Evolutionary conservation across 331 rosid species (phyloP), one percentile per base, ranked within the genome.

Genomic region (Quercus phellos): DNA sequence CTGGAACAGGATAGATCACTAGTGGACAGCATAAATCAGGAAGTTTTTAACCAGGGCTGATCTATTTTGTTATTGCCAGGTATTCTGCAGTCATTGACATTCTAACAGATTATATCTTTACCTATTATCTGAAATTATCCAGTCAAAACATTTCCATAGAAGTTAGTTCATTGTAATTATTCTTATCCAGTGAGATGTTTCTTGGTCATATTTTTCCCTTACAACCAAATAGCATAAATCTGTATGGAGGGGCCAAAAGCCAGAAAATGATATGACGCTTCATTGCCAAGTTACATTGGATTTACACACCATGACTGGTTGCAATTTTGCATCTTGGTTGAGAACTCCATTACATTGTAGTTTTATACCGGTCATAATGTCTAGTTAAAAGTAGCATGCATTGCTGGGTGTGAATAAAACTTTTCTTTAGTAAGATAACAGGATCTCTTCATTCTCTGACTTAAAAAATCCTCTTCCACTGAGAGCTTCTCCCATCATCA

Each of bases 1-100:
- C 86, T 63, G 30, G 78, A 77, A 74, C 72, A 17, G 90, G 84
- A 78, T 83, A 77, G 76, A 76, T 79, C 35, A 16, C 19, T 71
- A 70, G 72, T 74, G 70, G 70, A 73, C 73, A 55, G 51, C 68
- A 70, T 77, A 81, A 69, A 78, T 81, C 34, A 18, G 75, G 76
- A 74, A 85, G 53, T 71, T 75, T 70, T 79, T 82, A 16, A 74
- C 69, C 27, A 63, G 83, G 72, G 74, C 72, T 86, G 87, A 70
- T 81, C 82, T 78, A 55, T 74, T 73, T 82, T 50, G 77, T 70
- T 73, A 72, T 55, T 85, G 78, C 85, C 83, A 86, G 96, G 96
- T 93, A 90, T 72, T 82, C 22, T 71, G 66, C 68, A 21, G 60
- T 46, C 74, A 53, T 74, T 68, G 2, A 22, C 69, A 5, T 35